A percentile compares a stretch with the other conserved stretches of the same genome.
Evolutionary conservation across 768 basidiomycete species (phyloP).

Genomic region (Gelatoporia subvermispora): DNA sequence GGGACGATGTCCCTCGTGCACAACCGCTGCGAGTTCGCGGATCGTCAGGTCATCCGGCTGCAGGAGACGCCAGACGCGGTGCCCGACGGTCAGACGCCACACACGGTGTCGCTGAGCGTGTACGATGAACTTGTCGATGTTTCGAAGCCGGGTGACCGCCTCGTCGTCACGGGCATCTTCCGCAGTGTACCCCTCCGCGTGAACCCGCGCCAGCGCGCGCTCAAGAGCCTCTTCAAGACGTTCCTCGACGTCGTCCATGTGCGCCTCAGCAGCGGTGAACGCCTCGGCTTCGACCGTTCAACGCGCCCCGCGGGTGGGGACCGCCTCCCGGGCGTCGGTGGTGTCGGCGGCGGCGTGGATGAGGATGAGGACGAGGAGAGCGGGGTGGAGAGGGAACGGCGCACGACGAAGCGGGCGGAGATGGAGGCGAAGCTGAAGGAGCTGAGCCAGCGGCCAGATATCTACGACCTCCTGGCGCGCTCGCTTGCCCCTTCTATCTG

Average conservation of each 20-base stretch:
- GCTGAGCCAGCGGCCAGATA: constrained; percentile 68
- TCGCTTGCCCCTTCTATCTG: constrained; percentile 94
- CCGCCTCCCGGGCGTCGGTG: constrained; percentile 63
- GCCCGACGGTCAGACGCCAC: constrained; percentile 96
- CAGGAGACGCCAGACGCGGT: constrained; percentile 98
- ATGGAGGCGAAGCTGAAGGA: constrained; percentile 75
- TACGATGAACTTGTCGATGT: constrained; percentile 98
- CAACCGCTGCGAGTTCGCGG: constrained; percentile 95
- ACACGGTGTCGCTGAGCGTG: constrained; percentile 94
- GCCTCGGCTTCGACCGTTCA: constrained; percentile 73
- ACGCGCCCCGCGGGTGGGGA: constrained; percentile 72
- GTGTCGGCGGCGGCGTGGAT: constrained; percentile 56
- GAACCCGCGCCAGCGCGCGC: constrained; percentile 84
- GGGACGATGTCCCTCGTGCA: constrained; percentile 95
- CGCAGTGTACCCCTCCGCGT: constrained; percentile 93
- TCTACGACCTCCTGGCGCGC: constrained; percentile 81
- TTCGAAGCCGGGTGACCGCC: constrained; percentile 91
- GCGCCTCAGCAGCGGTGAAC: constrained; percentile 58
- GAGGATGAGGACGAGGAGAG: constrained; percentile 56
- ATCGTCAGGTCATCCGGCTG: constrained; percentile 90
- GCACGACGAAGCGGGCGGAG: constrained; percentile 51
- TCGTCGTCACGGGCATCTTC: constrained; percentile 91
- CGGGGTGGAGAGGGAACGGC: constrained; percentile 35
- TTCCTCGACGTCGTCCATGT: constrained; percentile 95
- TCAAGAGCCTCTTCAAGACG: constrained; percentile 97